Conservation (phyloP, 2,329 filamentous ascomycete species). For the Mariannaea elegans region DNA sequence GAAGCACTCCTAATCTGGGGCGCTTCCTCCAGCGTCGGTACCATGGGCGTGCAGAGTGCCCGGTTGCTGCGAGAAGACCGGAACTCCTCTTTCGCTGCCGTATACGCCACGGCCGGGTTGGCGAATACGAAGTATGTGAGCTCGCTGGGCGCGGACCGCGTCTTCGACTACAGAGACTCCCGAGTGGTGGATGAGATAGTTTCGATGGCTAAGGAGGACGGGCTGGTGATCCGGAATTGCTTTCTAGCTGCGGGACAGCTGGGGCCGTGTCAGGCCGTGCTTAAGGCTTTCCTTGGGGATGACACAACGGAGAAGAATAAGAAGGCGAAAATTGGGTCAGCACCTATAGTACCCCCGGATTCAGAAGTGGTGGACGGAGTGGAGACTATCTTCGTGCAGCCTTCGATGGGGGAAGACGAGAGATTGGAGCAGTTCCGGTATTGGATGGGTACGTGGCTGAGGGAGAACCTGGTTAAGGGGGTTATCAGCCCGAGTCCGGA, state of each 20-base stretch:
- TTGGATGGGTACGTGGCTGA: constrained; percentile 51
- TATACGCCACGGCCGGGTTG: constrained; percentile 52
- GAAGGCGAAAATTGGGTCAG: constrained; percentile 48
- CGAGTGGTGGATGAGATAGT: constrained; percentile 45
- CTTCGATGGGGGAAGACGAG: constrained; percentile 45
- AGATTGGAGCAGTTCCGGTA: constrained; percentile 50
- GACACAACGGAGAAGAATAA: not conserved
- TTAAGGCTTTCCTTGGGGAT: constrained; percentile 43
- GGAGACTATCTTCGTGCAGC: constrained; percentile 50
- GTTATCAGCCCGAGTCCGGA: constrained; percentile 50
- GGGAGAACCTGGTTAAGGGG: constrained; percentile 43
- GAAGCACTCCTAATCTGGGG: constrained; percentile 54
- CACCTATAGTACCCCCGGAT: constrained; percentile 45
- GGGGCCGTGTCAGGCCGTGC: constrained; percentile 46
- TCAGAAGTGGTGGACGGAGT: constrained; percentile 43
- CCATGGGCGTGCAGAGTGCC: constrained; percentile 53
- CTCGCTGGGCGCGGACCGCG: constrained; percentile 48
- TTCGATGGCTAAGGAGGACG: constrained; percentile 47
- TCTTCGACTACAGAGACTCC: constrained; percentile 52
- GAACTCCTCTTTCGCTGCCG: constrained; percentile 45
- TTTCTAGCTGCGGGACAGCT: constrained; percentile 53
- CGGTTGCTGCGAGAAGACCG: constrained; percentile 46
- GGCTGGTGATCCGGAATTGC: constrained; percentile 48
- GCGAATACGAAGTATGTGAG: constrained; percentile 46
- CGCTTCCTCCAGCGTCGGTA: constrained; percentile 55